Evolutionary conservation across 2,329 filamentous ascomycete species (phyloP), one percentile per base, ranked within the genome.

Genomic region (Botrytis sinoallii): DNA sequence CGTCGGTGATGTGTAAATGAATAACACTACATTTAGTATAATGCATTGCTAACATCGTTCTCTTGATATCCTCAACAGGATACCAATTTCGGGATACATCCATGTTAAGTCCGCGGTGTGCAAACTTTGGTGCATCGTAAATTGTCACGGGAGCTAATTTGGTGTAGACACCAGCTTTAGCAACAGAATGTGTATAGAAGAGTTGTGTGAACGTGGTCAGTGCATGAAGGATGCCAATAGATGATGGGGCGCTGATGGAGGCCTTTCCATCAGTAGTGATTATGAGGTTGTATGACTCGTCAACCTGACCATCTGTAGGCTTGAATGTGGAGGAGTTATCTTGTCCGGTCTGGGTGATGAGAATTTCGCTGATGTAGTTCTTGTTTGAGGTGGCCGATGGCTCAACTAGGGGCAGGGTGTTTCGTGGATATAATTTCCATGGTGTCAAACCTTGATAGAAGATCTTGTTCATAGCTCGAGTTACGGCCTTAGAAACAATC

Each of bases 21-120:
- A 97, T 86, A 9, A 90, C 87, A 83, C 96, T 96, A 85, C 96
- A 88, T 84, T 97, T 96, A 84, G 91, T 93, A 87, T 90, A 94
- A 1, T 92, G 85, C 76, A 92, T 83, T 59, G 90, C 92, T 79
- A 97, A 92, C 76, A 97, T 92, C 71, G 90, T 93, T 69, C 90
- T 89, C 79, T 90, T 86, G 77, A 97, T 90, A 78, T 92, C 88
- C 7, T 77, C 57, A 6, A 79, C 76, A 4, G 78, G 79, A 70
- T 76, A 81, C 83, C 87, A 96, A 79, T 90, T 91, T 74, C 94
- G 87, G 4, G 92, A 87, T 60, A 93, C 89, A 79, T 97, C 94
- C 78, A 97, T 84, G 78, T 96, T 91, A 71, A 97, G 82, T 20
- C 94, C 94, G 63, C 94, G 90, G 82, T 97, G 92, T 22, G 86